Conservation (phyloP, 495 filamentous ascomycete species). For the Daldinia grandis region DNA sequence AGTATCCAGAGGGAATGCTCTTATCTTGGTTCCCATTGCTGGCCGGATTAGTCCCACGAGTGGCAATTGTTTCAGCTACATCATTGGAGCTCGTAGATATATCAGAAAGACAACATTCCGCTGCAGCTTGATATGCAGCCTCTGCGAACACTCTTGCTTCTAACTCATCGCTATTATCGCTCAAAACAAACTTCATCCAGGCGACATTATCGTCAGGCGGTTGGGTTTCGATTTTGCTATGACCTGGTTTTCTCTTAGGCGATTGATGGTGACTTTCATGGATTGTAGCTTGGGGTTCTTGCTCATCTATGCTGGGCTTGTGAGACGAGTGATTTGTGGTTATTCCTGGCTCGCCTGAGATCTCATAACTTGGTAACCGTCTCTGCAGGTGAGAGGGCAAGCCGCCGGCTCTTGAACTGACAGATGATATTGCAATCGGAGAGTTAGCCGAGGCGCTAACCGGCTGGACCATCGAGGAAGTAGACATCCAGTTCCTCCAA, state of each 20-base stretch:
- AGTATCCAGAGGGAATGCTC: slow-evolving; percentile 19
- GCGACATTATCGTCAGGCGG: slow-evolving; percentile 38
- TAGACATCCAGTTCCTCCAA: slow-evolving; percentile 32
- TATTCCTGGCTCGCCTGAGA: slow-evolving; percentile 30
- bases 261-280: not conserved
- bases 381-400: slow-evolving; percentile 41
- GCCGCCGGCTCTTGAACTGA: slow-evolving; percentile 10
- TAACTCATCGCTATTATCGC: slow-evolving; percentile 49
- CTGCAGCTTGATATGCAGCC: slow-evolving; percentile 49
- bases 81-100: slow-evolving; percentile 4
- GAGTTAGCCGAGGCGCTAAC: not conserved
- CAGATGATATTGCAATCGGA: not conserved
- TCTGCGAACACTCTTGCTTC: slow-evolving; percentile 45
- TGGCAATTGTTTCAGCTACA: slow-evolving; percentile 16
- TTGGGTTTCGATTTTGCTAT: not conserved
- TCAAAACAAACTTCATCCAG: slow-evolving; percentile 54
- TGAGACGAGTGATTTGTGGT: not conserved
- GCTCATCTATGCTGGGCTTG: not conserved
- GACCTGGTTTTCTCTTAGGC: not conserved
- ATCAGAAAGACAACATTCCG: slow-evolving; percentile 42
- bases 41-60: slow-evolving; percentile 5
- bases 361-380: slow-evolving; percentile 30
- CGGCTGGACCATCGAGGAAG: slow-evolving; percentile 9
- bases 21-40: slow-evolving; percentile 6
- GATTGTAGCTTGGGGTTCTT: not conserved